Evolutionary conservation across 495 filamentous ascomycete genomes (phyloP).

Genomic region (Amorphotheca resinae): DNA sequence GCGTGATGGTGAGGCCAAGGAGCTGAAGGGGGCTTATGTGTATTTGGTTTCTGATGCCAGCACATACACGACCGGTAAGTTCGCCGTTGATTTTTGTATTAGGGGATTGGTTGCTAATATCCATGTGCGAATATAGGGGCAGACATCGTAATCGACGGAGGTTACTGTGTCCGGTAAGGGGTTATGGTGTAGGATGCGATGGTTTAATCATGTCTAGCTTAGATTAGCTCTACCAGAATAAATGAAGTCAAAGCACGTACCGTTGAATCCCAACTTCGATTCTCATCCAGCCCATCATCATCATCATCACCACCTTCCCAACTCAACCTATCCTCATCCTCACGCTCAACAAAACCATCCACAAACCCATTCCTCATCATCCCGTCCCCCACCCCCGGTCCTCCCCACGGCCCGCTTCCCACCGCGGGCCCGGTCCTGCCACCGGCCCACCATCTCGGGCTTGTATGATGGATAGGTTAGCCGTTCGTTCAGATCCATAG

Average conservation of each 20-base stretch:
- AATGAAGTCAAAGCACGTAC: too few relatives aligned
- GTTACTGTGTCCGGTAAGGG: slow-evolving; percentile 31
- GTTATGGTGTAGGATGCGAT: neutral
- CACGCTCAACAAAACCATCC: neutral
- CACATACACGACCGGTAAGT: slow-evolving; percentile 35
- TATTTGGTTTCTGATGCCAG: slow-evolving; percentile 65
- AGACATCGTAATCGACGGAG: slow-evolving; percentile 45
- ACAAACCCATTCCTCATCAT: neutral
- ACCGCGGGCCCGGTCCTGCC: too few relatives aligned
- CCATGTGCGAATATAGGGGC: slow-evolving; percentile 35
- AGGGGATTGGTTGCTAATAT: slow-evolving; percentile 31
- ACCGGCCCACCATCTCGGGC: too few relatives aligned
- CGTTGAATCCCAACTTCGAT: too few relatives aligned
- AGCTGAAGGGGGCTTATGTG: slow-evolving; percentile 75
- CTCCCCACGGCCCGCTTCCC: too few relatives aligned
- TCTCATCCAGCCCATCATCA: neutral
- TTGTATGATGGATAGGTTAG: too few relatives aligned
- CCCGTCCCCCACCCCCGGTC: too few relatives aligned
- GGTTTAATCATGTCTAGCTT: too few relatives aligned
- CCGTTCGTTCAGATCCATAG: too few relatives aligned
- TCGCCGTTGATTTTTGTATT: slow-evolving; percentile 1
- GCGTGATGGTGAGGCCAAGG: slow-evolving; percentile 61
- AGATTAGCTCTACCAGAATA: too few relatives aligned
- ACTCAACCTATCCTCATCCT: neutral
- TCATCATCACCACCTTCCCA: neutral